A percentile compares a stretch with the other conserved stretches of the same genome.
These are phyloP conservation scores for Botryotinia globosa DNA, from an alignment of 2,329 filamentous ascomycete species.

Conservation along the genomic window DNA sequence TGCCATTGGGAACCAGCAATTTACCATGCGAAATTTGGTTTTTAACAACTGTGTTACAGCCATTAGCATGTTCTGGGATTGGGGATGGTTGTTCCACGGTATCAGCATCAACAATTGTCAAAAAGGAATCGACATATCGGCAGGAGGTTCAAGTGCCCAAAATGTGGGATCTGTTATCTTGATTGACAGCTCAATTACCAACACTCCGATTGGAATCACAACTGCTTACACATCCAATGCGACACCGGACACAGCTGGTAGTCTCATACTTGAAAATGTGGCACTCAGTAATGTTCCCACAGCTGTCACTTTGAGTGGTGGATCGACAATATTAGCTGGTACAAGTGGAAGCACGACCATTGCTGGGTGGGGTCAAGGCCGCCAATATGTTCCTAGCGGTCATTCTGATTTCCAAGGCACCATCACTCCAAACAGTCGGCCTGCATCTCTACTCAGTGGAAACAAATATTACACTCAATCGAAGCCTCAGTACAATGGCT, in stretches of 20 bases:
- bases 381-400: constrained; percentile 54
- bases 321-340: background rate
- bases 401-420: constrained; percentile 44
- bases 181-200: constrained; percentile 52
- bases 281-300: constrained; percentile 15
- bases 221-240: constrained; percentile 53
- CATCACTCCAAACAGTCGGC: constrained; percentile 36
- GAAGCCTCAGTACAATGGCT: constrained; percentile 53
- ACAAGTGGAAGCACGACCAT: constrained; percentile 22
- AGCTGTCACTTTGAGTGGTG: constrained; percentile 40
- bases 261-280: constrained; percentile 21
- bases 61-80: constrained; percentile 58
- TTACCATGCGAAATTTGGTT: constrained; percentile 54
- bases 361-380: constrained; percentile 15
- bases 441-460: constrained; percentile 15
- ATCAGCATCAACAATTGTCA: constrained; percentile 52
- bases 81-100: constrained; percentile 55
- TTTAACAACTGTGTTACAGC: constrained; percentile 48
- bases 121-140: constrained; percentile 51
- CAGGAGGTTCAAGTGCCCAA: constrained; percentile 43
- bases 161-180: constrained; percentile 55
- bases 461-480: constrained; percentile 44
- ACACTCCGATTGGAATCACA: constrained; percentile 48
- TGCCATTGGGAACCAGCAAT: constrained; percentile 64
- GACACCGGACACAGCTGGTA: constrained; percentile 32